Evolutionary conservation across 2,329 filamentous ascomycete genomes (phyloP).

Genomic region (Pezicula radicicola): DNA sequence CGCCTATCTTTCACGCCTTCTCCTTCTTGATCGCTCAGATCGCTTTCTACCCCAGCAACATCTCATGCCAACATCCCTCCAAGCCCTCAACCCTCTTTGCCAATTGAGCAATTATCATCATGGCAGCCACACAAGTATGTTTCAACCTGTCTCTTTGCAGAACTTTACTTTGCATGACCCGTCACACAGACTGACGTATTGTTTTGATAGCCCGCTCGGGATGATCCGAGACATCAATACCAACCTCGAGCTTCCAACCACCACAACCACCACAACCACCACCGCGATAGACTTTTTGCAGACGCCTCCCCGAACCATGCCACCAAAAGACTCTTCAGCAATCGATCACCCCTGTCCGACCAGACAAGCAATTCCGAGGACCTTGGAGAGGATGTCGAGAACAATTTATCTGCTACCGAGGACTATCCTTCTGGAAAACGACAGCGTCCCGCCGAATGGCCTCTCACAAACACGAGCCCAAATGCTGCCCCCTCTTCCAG

Average conservation of each 20-base stretch:
- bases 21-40: too few species aligned
- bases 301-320: slow-evolving; percentile 7
- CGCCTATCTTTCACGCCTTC: too few species aligned
- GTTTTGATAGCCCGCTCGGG: slow-evolving; percentile 4
- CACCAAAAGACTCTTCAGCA: slow-evolving; percentile 30
- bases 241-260: not conserved
- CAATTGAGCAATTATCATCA: not conserved
- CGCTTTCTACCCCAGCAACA: not conserved
- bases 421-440: slow-evolving; percentile 35
- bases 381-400: slow-evolving; percentile 25
- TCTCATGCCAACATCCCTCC: not conserved
- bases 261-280: too few species aligned
- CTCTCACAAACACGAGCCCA: slow-evolving; percentile 22
- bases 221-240: slow-evolving; percentile 7
- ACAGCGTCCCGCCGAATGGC: slow-evolving; percentile 41
- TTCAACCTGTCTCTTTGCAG: not conserved
- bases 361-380: slow-evolving; percentile 24
- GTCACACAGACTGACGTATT: not conserved
- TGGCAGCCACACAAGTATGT: not conserved
- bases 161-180: too few species aligned
- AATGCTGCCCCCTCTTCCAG: slow-evolving; percentile 6
- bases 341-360: slow-evolving; percentile 16
- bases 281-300: not conserved
- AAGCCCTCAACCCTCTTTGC: not conserved
- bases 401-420: slow-evolving; percentile 13